Evolutionary conservation across 306 rosid species (phyloP).

Genomic region (Dalbergia cultrata): DNA sequence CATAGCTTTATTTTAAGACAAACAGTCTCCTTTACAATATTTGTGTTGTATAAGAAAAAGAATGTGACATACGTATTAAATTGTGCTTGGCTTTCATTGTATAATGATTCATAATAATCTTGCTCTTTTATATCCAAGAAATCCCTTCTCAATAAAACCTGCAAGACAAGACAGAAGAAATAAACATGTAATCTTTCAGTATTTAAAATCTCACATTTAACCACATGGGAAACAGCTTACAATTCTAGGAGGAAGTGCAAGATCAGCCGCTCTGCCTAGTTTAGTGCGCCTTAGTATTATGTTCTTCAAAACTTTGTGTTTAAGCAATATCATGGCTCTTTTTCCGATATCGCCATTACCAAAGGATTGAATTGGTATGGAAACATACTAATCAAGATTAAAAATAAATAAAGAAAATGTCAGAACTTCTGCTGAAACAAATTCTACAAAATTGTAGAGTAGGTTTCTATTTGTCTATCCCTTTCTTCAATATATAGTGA

Average conservation of each 20-base stretch:
- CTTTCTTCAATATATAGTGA: slow-evolving; percentile 1
- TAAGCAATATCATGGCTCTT: slow-evolving; percentile 89
- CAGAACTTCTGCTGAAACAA: slow-evolving; percentile 13
- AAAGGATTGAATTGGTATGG: slow-evolving; percentile 66
- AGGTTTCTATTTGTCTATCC: slow-evolving; percentile 3
- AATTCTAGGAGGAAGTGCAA: slow-evolving; percentile 94
- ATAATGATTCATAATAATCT: slow-evolving; percentile 87
- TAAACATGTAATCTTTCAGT: slow-evolving; percentile 16
- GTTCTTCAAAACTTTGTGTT: slow-evolving; percentile 73
- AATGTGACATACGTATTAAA: slow-evolving; percentile 76
- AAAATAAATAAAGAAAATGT: slow-evolving; percentile 36
- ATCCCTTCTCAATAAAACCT: slow-evolving; percentile 88
- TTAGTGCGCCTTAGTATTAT: slow-evolving; percentile 88
- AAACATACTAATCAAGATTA: slow-evolving; percentile 65
- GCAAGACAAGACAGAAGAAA: slow-evolving; percentile 40
- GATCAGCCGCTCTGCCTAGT: slow-evolving; percentile 92
- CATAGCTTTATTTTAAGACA: not conserved
- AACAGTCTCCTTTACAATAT: slow-evolving; percentile 24
- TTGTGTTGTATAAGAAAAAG: slow-evolving; percentile 23
- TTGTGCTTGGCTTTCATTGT: slow-evolving; percentile 83
- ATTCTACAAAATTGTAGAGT: slow-evolving; percentile 21
- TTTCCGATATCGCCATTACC: slow-evolving; percentile 47
- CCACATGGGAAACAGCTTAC: slow-evolving; percentile 60
- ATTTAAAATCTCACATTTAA: slow-evolving; percentile 9
- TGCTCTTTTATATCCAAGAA: slow-evolving; percentile 79